Evolutionary conservation across 257 asterid species (phyloP).

Genomic region (Gentiana straminea): DNA sequence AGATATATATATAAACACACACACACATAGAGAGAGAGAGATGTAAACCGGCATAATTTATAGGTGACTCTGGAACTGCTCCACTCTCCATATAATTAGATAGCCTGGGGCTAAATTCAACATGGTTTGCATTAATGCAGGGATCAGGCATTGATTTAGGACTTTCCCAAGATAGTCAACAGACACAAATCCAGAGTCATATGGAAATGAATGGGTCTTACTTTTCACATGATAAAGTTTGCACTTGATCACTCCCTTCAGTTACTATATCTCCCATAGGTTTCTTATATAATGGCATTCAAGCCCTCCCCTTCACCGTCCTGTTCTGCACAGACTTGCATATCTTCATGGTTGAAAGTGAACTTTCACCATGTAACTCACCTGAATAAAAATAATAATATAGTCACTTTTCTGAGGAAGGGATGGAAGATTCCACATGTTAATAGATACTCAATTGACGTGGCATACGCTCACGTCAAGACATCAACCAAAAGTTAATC

Average conservation of each 20-base stretch:
- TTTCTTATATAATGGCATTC: conserved; percentile 10
- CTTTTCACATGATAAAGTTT: conserved; percentile 19
- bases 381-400: background rate
- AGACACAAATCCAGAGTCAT: conserved; percentile 49
- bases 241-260: conserved; percentile 15
- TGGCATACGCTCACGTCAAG: too few relatives aligned
- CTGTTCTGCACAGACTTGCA: conserved; percentile 1
- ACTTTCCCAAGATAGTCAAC: conserved; percentile 58
- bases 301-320: conserved; percentile 18
- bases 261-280: conserved; percentile 4
- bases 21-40: background rate
- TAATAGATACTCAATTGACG: too few relatives aligned
- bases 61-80: conserved; percentile 89
- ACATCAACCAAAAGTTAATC: too few relatives aligned
- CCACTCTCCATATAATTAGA: conserved; percentile 62
- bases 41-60: conserved; percentile 30
- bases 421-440: background rate
- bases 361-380: conserved; percentile 7
- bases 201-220: conserved; percentile 37
- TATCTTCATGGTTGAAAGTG: conserved; percentile 6
- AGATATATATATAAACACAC: too few relatives aligned
- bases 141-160: conserved; percentile 28
- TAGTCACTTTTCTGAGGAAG: background rate
- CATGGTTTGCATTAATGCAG: conserved; percentile 24
- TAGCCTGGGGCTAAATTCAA: conserved; percentile 76